A percentile compares a stretch with the other conserved stretches of the same genome.
phyloP scores from a whole-genome alignment of 345 rosid species.

The Dimocarpus longan region DNA sequence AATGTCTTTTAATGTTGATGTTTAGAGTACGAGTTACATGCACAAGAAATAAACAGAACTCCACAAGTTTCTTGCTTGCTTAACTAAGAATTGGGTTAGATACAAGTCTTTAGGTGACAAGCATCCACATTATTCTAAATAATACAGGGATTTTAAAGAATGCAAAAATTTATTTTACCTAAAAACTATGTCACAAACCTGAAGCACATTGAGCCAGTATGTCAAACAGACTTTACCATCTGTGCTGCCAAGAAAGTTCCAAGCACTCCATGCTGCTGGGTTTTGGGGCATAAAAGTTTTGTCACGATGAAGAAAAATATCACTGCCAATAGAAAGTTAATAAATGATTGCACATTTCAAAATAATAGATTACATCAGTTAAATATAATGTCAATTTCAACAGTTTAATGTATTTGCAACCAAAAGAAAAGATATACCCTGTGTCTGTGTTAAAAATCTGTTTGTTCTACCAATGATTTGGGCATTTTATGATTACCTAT shows the following conservation, averaged over 20 bases:
- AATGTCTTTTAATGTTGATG: background rate
- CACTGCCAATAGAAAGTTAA: constrained; percentile 49
- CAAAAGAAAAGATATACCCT: background rate
- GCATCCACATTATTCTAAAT: background rate
- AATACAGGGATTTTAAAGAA: background rate
- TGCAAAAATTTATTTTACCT: background rate
- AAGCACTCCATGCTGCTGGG: constrained; percentile 87
- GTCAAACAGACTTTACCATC: constrained; percentile 73
- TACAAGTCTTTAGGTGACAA: background rate
- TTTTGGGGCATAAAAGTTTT: constrained; percentile 74
- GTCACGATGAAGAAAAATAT: constrained; percentile 77
- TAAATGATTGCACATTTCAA: constrained; percentile 8
- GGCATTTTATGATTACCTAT: background rate
- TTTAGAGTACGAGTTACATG: background rate
- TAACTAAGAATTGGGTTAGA: background rate
- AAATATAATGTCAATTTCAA: background rate
- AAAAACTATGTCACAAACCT: constrained; percentile 50
- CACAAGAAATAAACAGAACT: background rate
- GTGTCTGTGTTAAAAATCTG: background rate
- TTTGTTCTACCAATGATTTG: background rate
- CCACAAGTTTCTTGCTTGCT: background rate
- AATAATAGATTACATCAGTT: background rate
- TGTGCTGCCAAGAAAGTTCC: constrained; percentile 89
- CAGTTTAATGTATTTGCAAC: background rate
- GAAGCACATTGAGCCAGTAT: constrained; percentile 94